Evolutionary conservation across 805 yeast genomes (phyloP).

Genomic region (Cyberlindnera sargentensis): DNA sequence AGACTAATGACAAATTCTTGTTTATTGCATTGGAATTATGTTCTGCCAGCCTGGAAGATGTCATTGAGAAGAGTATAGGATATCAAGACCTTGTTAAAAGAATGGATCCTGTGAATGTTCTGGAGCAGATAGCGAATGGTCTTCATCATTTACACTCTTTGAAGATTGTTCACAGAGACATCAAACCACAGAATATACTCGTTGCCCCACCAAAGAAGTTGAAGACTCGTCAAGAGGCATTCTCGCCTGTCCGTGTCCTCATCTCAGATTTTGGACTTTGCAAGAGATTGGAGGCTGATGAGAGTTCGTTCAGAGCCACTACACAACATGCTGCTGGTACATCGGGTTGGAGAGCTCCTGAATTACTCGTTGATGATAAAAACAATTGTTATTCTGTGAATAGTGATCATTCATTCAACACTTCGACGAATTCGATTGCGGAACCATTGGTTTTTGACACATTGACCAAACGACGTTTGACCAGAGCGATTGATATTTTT

Average conservation of each 20-base stretch:
- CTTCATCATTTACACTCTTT: slow-evolving; percentile 79
- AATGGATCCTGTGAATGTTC: slow-evolving; percentile 45
- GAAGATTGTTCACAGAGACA: slow-evolving; percentile 90
- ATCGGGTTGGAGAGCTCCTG: slow-evolving; percentile 98
- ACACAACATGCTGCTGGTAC: slow-evolving; percentile 94
- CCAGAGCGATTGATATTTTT: slow-evolving; percentile 88
- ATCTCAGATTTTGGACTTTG: slow-evolving; percentile 97
- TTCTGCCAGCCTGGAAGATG: slow-evolving; percentile 80
- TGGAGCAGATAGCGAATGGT: slow-evolving; percentile 78
- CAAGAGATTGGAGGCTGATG: slow-evolving; percentile 84
- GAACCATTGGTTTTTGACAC: slow-evolving; percentile 33
- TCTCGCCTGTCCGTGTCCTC: slow-evolving; percentile 53
- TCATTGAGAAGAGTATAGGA: slow-evolving; percentile 48
- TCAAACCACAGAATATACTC: slow-evolving; percentile 89
- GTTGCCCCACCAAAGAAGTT: slow-evolving; percentile 63
- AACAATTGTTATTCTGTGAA: slow-evolving; percentile 9
- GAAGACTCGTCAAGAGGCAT: slow-evolving; percentile 20
- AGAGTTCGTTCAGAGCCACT: slow-evolving; percentile 88
- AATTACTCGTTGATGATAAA: slow-evolving; percentile 45
- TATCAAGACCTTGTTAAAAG: slow-evolving; percentile 31
- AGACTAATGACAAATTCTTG: slow-evolving; percentile 76
- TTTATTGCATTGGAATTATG: slow-evolving; percentile 93
- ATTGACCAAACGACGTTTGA: slow-evolving; percentile 51
- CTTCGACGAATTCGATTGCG: slow-evolving; percentile 21
- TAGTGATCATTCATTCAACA: slow-evolving; percentile 20